Percentiles rank a stretch among this genome's conserved stretches.
These are phyloP conservation scores for Boeremia lycopersici DNA, from an alignment of 2,329 filamentous ascomycete genomes.

Conservation along the genomic window DNA sequence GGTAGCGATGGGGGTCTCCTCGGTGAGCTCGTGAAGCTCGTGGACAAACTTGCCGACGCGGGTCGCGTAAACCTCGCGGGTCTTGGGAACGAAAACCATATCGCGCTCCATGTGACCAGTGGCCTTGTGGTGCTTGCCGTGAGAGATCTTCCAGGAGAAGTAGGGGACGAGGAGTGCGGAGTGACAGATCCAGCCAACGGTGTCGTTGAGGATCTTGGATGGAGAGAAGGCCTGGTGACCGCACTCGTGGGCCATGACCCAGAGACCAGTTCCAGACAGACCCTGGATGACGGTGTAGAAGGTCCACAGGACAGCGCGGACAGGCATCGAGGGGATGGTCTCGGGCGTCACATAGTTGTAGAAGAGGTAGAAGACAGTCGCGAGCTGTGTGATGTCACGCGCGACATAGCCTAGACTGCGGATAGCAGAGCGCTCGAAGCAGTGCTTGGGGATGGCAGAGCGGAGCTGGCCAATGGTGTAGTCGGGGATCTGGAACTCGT, in stretches of 20 bases:
- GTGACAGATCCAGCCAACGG: slow-evolving; percentile 90
- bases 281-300: slow-evolving; percentile 83
- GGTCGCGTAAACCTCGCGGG: slow-evolving; percentile 78
- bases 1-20: slow-evolving; percentile 91
- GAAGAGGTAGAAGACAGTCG: slow-evolving; percentile 82
- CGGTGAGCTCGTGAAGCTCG: slow-evolving; percentile 85
- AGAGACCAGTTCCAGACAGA: slow-evolving; percentile 89
- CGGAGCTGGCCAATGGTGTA: slow-evolving; percentile 98
- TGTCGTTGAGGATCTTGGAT: slow-evolving; percentile 89
- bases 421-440: slow-evolving; percentile 83
- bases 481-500: slow-evolving; percentile 90
- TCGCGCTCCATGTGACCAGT: slow-evolving; percentile 96
- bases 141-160: slow-evolving; percentile 99
- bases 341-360: slow-evolving; percentile 89
- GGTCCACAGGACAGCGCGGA: slow-evolving; percentile 70
- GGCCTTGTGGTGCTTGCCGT: slow-evolving; percentile 99
- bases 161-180: slow-evolving; percentile 90
- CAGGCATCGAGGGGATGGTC: slow-evolving; percentile 71
- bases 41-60: slow-evolving; percentile 76
- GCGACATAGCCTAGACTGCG: slow-evolving; percentile 81
- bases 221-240: slow-evolving; percentile 95
- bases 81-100: slow-evolving; percentile 98
- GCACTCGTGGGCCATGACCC: slow-evolving; percentile 98
- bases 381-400: slow-evolving; percentile 76
- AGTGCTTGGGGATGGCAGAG: slow-evolving; percentile 96